Base-by-base conservation (phyloP, 2,329 filamentous ascomycete genomes). In the Claviceps citrina region DNA sequence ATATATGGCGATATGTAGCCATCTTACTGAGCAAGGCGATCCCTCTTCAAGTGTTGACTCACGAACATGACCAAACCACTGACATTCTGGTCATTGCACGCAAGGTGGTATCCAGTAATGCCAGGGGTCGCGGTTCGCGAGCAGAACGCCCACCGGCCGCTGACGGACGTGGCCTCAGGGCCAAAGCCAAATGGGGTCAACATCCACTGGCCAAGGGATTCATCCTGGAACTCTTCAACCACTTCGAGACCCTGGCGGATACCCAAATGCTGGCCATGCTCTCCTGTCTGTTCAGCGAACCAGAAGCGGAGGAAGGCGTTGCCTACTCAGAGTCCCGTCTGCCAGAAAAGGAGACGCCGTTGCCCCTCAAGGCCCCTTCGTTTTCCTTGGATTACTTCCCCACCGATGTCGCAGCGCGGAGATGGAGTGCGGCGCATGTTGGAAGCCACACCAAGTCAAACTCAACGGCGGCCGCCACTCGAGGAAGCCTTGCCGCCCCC, bases 1-100 rank as follows among this genome's bases (percentile, higher is more conserved):
- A 85, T 49, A 73, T 93, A 6, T 98, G 91, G 91, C 75, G 73
- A 36, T 80, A 95, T 47, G 68, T 85, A 40, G 79, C 76, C 15
- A 65, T 95, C 43, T 67, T 96, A 5, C 64, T 96, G 34, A 76
- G 78, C 47, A 81, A 83, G 48, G 76, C 84, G 33, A 78, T 87
- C 22, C 82, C 81, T 1, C 63, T 89, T 3, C 71, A 81, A 49
- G 62, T 84, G 20, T 60, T 81, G 32, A 64, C 68, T 3, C 67
- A 71, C 41, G 61, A 67, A 24, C 64, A 69, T 45, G 63, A 67
- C 31, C 65, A 67, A 7, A 67, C 79, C 43, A 77, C 75, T n/a
- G n/a, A n/a, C 3, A 70, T 82, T 36, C 60, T 85, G 22, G 71
- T 86, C 6, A 73, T 87, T 46, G 82, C 82, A 13, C 73, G 70